These are phyloP conservation scores for Rubus parviflorus DNA, from an alignment of 306 rosid genomes.

Conservation along the genomic window DNA sequence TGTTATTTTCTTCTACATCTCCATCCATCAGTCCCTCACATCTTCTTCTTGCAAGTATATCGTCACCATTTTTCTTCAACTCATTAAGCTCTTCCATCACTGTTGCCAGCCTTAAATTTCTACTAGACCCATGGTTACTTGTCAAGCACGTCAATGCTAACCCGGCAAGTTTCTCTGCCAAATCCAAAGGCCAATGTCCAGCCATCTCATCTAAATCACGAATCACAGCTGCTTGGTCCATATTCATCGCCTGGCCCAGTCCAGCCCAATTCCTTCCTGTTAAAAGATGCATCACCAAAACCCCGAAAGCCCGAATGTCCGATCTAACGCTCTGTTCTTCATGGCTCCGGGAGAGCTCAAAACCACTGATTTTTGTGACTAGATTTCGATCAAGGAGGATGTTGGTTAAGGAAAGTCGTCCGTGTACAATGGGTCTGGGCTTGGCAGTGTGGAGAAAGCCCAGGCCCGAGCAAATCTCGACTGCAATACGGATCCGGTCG, in stretches of 20 bases:
- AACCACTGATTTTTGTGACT: constrained; percentile 59
- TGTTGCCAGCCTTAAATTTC: constrained; percentile 38
- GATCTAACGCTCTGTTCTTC: constrained; percentile 26
- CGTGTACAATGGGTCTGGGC: constrained; percentile 50
- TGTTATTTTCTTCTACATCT: constrained; percentile 25
- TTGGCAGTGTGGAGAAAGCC: constrained; percentile 52
- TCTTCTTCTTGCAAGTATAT: constrained; percentile 35
- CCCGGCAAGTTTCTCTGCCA: constrained; percentile 50
- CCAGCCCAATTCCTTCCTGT: constrained; percentile 68
- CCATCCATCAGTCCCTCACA: constrained; percentile 18
- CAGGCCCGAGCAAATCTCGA: constrained; percentile 66
- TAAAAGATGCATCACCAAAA: constrained; percentile 52
- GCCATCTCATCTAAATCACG: constrained; percentile 58
- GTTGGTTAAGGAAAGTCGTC: constrained; percentile 47
- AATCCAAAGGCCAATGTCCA: constrained; percentile 71
- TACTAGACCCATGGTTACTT: constrained; percentile 34
- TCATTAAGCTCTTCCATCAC: constrained; percentile 57
- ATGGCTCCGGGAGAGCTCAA: constrained; percentile 34
- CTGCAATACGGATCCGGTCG: constrained; percentile 59
- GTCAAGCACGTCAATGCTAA: constrained; percentile 54
- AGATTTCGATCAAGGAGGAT: constrained; percentile 74
- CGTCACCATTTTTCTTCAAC: constrained; percentile 52
- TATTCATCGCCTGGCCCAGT: constrained; percentile 42
- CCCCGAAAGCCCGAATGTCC: constrained; percentile 57
- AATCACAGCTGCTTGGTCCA: constrained; percentile 41